A percentile compares a stretch with the other conserved stretches of the same genome.
These are phyloP conservation scores for Globisporangium canariense DNA, from an alignment of 352 stramenopile species.

Conservation along the genomic window DNA sequence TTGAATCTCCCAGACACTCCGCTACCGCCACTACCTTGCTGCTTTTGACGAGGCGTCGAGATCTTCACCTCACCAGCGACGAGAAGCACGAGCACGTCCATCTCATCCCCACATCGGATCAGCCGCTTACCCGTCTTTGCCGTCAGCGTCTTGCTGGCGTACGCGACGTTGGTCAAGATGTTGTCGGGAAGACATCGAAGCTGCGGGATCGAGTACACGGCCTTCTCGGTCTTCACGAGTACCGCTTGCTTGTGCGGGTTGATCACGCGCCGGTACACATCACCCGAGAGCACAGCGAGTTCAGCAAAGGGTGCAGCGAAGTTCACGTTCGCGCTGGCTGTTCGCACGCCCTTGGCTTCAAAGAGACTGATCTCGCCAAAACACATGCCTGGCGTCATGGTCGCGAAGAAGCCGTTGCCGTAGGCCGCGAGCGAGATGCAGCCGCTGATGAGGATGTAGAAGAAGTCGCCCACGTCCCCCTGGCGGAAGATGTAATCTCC, in stretches of 20 bases:
- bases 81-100: constrained; percentile 61
- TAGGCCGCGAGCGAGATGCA: constrained; percentile 62
- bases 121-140: constrained; percentile 40
- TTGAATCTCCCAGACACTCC: constrained; percentile 8
- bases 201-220: constrained; percentile 48
- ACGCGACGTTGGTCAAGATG: constrained; percentile 61
- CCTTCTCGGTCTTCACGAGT: constrained; percentile 47
- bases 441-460: constrained; percentile 72
- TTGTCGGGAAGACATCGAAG: constrained; percentile 42
- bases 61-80: constrained; percentile 68
- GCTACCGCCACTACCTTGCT: background rate
- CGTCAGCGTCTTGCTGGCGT: constrained; percentile 46
- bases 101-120: constrained; percentile 46
- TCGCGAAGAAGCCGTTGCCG: constrained; percentile 64
- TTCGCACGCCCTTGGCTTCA: constrained; percentile 42
- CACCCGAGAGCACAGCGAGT: constrained; percentile 48
- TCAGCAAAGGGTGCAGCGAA: constrained; percentile 48
- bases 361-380: constrained; percentile 79
- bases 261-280: constrained; percentile 67
- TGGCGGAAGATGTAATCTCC: constrained; percentile 74
- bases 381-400: constrained; percentile 55
- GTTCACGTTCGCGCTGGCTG: constrained; percentile 60
- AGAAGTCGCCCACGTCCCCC: constrained; percentile 59
- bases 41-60: constrained; percentile 23
- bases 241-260: constrained; percentile 73